Evolutionary conservation across 345 rosid species (phyloP).

Genomic region (Citrus hindsii): DNA sequence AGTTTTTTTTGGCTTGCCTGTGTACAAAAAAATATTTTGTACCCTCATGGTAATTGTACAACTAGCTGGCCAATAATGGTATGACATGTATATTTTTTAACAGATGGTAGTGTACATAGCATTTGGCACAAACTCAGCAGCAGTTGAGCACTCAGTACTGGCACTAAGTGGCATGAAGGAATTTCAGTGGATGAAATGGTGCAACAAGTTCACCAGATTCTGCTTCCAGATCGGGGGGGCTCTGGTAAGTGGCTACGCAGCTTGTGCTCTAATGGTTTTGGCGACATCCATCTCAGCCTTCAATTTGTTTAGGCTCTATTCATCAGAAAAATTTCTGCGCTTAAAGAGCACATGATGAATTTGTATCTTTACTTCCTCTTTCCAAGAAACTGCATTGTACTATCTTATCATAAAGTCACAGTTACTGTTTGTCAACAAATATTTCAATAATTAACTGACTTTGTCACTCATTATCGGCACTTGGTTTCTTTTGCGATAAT

Average conservation of each 20-base stretch:
- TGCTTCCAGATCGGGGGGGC: constrained; percentile 65
- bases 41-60: no score
- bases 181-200: constrained; percentile 76
- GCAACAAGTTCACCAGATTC: constrained; percentile 56
- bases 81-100: background rate
- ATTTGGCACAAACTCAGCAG: constrained; percentile 43
- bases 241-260: constrained; percentile 31
- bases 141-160: constrained; percentile 37
- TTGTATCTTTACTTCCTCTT: background rate
- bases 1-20: no score
- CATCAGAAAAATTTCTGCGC: constrained; percentile 41
- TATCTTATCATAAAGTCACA: background rate
- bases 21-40: no score
- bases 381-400: background rate
- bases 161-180: constrained; percentile 41
- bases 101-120: constrained; percentile 51
- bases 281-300: constrained; percentile 55
- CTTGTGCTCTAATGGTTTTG: constrained; percentile 28
- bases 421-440: no score
- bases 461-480: no score
- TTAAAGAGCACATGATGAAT: constrained; percentile 25
- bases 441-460: no score
- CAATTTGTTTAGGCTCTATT: constrained; percentile 64
- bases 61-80: no score
- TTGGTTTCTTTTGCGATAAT: no score